phyloP scores from a whole-genome alignment of 768 basidiomycete genomes.

The Podaxis carcinomalis region DNA sequence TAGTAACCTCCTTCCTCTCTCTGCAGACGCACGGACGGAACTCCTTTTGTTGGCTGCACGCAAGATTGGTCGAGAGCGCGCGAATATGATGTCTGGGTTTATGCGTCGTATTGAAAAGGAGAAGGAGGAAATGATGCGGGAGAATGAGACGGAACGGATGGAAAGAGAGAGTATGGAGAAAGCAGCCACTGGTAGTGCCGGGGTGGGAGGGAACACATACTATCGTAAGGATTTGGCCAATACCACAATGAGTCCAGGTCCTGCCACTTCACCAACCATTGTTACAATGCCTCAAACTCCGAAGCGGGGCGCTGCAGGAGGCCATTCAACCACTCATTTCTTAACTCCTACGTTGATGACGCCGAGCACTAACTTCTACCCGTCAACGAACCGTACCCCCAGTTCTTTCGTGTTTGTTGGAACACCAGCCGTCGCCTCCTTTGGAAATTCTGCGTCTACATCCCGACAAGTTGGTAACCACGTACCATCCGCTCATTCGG shows the following conservation, averaged over 20 bases:
- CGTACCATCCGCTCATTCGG: not conserved
- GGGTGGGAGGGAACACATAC: constrained; percentile 15
- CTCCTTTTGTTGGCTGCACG: constrained; percentile 69
- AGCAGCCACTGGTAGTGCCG: constrained; percentile 20
- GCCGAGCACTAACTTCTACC: constrained; percentile 1
- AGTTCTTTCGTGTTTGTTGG: constrained; percentile 25
- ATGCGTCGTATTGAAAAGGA: constrained; percentile 33
- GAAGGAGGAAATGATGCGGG: constrained; percentile 28
- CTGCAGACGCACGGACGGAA: constrained; percentile 66
- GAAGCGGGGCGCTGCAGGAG: constrained; percentile 13
- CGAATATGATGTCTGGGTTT: constrained; percentile 50
- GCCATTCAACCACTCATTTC: constrained; percentile 3
- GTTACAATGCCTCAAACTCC: constrained; percentile 17
- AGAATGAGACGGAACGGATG: constrained; percentile 25
- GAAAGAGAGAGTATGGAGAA: constrained; percentile 27
- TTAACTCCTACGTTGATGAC: constrained; percentile 7
- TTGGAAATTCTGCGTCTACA: constrained; percentile 13
- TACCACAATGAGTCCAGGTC: constrained; percentile 11
- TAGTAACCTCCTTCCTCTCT: constrained; percentile 21
- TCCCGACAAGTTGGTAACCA: constrained; percentile 3
- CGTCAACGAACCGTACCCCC: constrained; percentile 10
- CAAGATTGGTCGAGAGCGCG: constrained; percentile 60
- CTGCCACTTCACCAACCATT: constrained; percentile 13
- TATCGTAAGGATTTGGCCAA: constrained; percentile 17
- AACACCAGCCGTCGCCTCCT: constrained; percentile 16